Evolutionary conservation across 164 flowering plant species (phyloP), one percentile per base, ranked within the genome.

Genomic region (Nelumbo lutea): DNA sequence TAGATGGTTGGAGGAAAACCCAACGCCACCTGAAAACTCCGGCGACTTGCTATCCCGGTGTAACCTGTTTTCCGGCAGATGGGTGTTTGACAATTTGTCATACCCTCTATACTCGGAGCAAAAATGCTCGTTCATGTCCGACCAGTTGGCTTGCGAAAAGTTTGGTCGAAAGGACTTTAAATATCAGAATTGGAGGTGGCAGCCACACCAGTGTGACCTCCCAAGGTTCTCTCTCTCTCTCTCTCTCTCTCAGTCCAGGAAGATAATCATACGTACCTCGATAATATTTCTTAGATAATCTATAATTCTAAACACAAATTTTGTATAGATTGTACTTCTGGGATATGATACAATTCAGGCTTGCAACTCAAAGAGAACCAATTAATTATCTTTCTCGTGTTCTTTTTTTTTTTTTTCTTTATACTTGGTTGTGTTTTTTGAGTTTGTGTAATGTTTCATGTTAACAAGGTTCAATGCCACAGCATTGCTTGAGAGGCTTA

Each of bases 131-230:
- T 91, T 77, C 81, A 91, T 93, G 97, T 88, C 92, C 0, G 97
- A 90, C 74, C 86, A 90, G 66, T 60, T 91, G 79, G 90, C 97
- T 41, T 93, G 98, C 70, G 85, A 80, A 81, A 90, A 90, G 82
- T 86, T 79, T 75, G 97, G 98, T 46, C 83, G 98, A 61, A 80
- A 71, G 65, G 96, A 94, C 65, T 72, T 89, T 73, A 73, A 74
- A 53, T 91, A 85, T 69, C 94, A 85, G 79, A 78, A 79, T 40
- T 91, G 96, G 98, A 85, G 96, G 60, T 94, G 98, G 98, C 96
- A 91, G 55, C 98, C 98, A 45, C 81, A 83, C 74, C 81, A 79
- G 1, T 93, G 98, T 77, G 83, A 87, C 73, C 88, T 94, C 42
- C 95, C 96, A 43, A 88, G 96, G 98, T 92, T 14, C 13, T 61